These are phyloP conservation scores for Blastocystis sp. DNA, from an alignment of 352 stramenopile genomes.

Conservation along the genomic window DNA sequence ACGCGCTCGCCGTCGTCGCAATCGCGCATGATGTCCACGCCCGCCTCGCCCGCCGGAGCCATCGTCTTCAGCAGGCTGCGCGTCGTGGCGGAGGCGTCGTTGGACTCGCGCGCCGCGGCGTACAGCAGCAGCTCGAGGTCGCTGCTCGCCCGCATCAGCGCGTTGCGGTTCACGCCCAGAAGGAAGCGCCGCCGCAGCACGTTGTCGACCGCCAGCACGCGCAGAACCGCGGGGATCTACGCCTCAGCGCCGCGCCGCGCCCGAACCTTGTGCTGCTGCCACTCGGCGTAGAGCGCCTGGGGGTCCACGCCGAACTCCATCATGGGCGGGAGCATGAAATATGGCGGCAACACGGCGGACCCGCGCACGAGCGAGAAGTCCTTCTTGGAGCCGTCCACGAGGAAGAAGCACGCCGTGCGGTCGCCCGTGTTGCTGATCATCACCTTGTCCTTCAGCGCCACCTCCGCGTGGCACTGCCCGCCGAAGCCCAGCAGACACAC, in stretches of 20 bases:
- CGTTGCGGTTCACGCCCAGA: background rate
- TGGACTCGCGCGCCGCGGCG: background rate
- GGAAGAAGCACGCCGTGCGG: constrained; percentile 34
- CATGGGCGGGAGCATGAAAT: constrained; percentile 47
- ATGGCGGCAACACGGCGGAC: constrained; percentile 5
- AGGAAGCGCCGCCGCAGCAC: constrained; percentile 30
- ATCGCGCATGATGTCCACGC: constrained; percentile 24
- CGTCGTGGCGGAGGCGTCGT: background rate
- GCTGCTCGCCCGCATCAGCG: background rate
- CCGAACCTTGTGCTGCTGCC: background rate
- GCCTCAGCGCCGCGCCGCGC: background rate
- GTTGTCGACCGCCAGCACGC: background rate
- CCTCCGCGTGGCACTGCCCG: background rate
- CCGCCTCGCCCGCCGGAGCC: background rate
- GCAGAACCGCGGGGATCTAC: constrained; percentile 21
- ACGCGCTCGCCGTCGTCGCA: constrained; percentile 1
- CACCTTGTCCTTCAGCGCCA: background rate
- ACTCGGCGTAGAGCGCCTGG: background rate
- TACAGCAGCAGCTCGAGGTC: background rate
- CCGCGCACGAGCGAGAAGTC: background rate
- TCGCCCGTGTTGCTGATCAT: constrained; percentile 40
- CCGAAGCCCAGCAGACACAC: constrained; percentile 38
- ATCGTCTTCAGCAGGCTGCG: constrained; percentile 26
- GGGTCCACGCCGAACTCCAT: constrained; percentile 31
- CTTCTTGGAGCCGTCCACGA: background rate